Conservation (phyloP, 495 filamentous ascomycete species). For the Parathielavia hyrcaniae region DNA sequence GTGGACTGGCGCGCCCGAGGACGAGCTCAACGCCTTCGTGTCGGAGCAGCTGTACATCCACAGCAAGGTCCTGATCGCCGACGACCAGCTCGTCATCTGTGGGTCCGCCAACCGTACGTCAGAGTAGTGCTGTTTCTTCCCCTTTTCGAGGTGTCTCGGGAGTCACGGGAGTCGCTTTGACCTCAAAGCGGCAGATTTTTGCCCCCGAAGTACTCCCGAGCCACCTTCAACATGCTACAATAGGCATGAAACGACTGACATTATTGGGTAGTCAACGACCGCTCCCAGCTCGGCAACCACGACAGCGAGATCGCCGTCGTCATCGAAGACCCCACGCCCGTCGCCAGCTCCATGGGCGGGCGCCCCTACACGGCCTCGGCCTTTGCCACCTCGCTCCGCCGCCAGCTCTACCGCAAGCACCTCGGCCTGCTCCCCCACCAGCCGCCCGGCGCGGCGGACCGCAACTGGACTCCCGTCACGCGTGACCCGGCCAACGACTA, state of each 20-base stretch:
- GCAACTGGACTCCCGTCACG: conserved; percentile 72
- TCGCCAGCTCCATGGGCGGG: conserved; percentile 68
- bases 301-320: conserved; percentile 51
- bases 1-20: conserved; percentile 66
- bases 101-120: conserved; percentile 88
- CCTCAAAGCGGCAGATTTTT: no score
- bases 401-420: conserved; percentile 86
- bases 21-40: conserved; percentile 83
- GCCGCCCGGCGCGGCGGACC: conserved; percentile 51
- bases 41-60: conserved; percentile 93
- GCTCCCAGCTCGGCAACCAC: conserved; percentile 81
- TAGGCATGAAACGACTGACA: no score
- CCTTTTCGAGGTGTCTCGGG: no score
- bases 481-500: conserved; percentile 59
- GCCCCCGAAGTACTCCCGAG: no score
- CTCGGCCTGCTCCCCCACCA: conserved; percentile 76
- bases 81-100: conserved; percentile 82
- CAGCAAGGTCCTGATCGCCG: conserved; percentile 87
- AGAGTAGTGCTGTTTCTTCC: no score
- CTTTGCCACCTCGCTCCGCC: conserved; percentile 79
- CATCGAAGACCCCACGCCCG: conserved; percentile 56
- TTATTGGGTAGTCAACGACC: no score
- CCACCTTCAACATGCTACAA: no score
- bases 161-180: no score
- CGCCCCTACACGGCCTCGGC: conserved; percentile 60